Evolutionary conservation across 306 rosid species (phyloP).

Genomic region (Betula pendula): DNA sequence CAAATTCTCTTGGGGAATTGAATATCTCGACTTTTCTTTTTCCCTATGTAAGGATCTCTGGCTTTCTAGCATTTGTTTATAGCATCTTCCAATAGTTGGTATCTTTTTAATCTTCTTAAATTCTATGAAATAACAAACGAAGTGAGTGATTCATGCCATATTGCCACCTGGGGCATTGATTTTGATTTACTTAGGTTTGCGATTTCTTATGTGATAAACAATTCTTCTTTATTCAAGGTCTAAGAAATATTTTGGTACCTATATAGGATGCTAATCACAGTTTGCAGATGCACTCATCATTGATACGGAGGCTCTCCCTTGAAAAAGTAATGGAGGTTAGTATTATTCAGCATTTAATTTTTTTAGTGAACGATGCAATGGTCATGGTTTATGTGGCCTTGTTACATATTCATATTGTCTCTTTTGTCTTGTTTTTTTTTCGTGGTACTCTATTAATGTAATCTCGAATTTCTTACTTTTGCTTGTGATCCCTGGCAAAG

Average conservation of each 20-base stretch:
- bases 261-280: conserved; percentile 53
- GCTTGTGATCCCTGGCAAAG: background rate
- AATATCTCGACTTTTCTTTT: background rate
- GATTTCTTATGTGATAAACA: background rate
- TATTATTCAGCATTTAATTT: conserved; percentile 16
- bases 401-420: background rate
- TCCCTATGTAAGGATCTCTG: background rate
- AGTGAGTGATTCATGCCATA: background rate
- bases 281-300: conserved; percentile 86
- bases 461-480: background rate
- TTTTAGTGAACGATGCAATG: background rate
- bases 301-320: conserved; percentile 80
- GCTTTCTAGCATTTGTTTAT: background rate
- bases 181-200: background rate
- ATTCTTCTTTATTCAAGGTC: conserved; percentile 9
- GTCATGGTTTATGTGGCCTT: background rate
- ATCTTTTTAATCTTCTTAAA: background rate
- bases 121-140: background rate
- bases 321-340: conserved; percentile 85
- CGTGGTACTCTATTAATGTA: background rate
- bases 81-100: background rate
- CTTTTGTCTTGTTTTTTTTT: background rate
- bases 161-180: background rate
- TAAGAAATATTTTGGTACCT: conserved; percentile 11
- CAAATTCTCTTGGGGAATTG: background rate